Percentiles rank a stretch among this genome's conserved stretches.
These are phyloP conservation scores for Dysphania ambrosioides DNA, from an alignment of 148 eudicot species.

Conservation along the genomic window DNA sequence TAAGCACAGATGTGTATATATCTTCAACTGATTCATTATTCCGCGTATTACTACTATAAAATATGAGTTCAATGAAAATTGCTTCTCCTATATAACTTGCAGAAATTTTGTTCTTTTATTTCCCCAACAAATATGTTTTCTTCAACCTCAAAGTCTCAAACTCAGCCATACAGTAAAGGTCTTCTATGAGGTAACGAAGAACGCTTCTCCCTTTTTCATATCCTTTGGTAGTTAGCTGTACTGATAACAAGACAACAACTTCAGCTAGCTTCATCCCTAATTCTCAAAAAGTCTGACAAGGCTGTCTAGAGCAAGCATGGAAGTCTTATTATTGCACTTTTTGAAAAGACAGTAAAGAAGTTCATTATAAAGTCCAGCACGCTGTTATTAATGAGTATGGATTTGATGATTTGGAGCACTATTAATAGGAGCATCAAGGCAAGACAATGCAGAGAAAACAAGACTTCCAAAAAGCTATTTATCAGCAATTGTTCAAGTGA, in stretches of 20 bases:
- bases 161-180: no score
- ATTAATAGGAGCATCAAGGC: neutral
- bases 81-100: neutral
- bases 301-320: no score
- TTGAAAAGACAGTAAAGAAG: neutral
- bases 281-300: no score
- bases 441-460: neutral
- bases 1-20: neutral
- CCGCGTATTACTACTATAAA: no score
- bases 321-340: neutral
- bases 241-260: conserved; percentile 1
- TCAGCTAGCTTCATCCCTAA: no score
- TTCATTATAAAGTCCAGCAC: neutral
- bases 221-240: neutral
- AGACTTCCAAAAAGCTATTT: neutral
- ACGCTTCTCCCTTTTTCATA: neutral
- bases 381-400: neutral
- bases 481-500: neutral
- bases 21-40: neutral
- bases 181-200: neutral
- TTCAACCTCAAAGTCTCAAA: no score
- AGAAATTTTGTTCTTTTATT: no score
- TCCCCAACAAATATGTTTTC: no score
- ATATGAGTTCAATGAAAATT: no score
- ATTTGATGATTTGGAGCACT: neutral